phyloP scores from a whole-genome alignment of 176 grass and related monocot genomes.

The Ensete ventricosum region DNA sequence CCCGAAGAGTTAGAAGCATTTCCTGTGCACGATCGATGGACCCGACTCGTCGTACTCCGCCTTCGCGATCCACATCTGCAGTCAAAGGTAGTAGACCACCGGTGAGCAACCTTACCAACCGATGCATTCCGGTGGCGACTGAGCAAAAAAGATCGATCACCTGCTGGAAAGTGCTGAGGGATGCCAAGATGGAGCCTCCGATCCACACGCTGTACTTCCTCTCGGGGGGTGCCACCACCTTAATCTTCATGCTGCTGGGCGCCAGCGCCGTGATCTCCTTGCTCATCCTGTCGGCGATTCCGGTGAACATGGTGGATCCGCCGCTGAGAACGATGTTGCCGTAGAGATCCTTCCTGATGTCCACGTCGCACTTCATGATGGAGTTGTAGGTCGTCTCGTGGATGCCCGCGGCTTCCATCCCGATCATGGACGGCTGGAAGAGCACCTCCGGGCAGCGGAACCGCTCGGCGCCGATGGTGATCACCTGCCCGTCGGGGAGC shows the following conservation, averaged over 20 bases:
- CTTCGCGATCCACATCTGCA: background rate
- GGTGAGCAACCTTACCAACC: background rate
- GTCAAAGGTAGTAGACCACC: background rate
- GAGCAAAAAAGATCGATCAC: constrained; percentile 18
- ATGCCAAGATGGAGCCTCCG: constrained; percentile 92
- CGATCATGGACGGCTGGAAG: constrained; percentile 91
- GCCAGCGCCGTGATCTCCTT: constrained; percentile 86
- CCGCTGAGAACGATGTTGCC: constrained; percentile 88
- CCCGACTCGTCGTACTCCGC: background rate
- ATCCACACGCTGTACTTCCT: constrained; percentile 98
- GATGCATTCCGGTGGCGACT: background rate
- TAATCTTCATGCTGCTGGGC: constrained; percentile 98
- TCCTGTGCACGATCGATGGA: background rate
- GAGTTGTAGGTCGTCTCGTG: constrained; percentile 97
- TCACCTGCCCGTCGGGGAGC: constrained; percentile 38
- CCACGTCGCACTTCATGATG: constrained; percentile 96
- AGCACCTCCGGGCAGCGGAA: constrained; percentile 97
- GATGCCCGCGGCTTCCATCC: constrained; percentile 96
- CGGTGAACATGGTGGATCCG: constrained; percentile 87
- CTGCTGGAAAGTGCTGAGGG: constrained; percentile 97
- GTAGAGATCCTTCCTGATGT: constrained; percentile 92
- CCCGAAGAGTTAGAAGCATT: background rate
- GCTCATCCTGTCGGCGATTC: constrained; percentile 89
- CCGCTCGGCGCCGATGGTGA: constrained; percentile 83
- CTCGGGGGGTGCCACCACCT: constrained; percentile 89